Base-by-base conservation (phyloP, 768 basidiomycete species). In the Plicaturopsis crispa region DNA sequence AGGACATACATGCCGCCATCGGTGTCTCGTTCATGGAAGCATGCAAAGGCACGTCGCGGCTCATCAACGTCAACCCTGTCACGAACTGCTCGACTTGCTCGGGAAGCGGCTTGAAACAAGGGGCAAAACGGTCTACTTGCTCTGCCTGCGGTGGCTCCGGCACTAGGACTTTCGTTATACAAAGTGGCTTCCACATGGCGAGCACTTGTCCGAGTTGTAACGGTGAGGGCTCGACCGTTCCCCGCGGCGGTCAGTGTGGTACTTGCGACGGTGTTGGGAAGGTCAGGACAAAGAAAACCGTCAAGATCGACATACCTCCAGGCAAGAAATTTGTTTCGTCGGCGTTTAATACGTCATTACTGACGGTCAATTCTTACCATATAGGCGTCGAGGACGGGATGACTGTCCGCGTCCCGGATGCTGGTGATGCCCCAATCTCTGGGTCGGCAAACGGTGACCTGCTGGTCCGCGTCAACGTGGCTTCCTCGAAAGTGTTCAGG, bases 111-210 rank as follows among this genome's bases (percentile, higher is more conserved):
- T 60, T 99, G 54, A 96, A 86, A 61, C 61, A 76, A 16, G 94
- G 94, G 22, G 78, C 85, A 24, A 85, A 92, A 62, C 73, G 85
- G 49, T 70, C 75, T 35, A 75, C 78, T 20, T 99, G 96, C 62
- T 53, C 65, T 36, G 62, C 80, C 24, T 99, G 96, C 61, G 72
- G 79, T 41, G 96, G 96, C 40, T 72, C 85, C 17, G 96, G 96
- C 32, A 78, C 83, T 24, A 77, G 81, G 57, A 88, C 91, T 13
- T 97, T 87, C 59, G 80, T 89, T 38, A 75, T 99, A 52, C 81
- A 89, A 53, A 83, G 73, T 56, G 96, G 96, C 13, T 98, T 99
- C 76, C 87, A 91, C 56, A 93, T 99, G 90, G 81, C 91, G 17
- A 87, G 80, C 44, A 91, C 90, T 21, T 99, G 96, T 63, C 67